Evolutionary conservation across 75 land plant species (phyloP).

Genomic region (Chamaecyparis obtusa): DNA sequence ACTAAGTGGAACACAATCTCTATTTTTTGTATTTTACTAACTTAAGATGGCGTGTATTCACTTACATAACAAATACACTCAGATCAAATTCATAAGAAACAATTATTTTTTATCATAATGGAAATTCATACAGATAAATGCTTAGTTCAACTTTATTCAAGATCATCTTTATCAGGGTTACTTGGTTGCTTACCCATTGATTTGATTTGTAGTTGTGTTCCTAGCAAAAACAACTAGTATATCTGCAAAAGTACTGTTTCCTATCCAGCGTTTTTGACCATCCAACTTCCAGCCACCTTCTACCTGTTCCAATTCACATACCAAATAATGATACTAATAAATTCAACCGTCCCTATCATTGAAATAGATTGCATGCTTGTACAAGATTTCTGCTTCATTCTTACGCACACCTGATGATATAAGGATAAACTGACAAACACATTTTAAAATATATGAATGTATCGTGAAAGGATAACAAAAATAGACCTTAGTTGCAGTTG

Average conservation of each 20-base stretch:
- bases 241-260: conserved; percentile 95
- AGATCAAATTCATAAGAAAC: background rate
- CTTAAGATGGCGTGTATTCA: background rate
- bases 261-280: conserved; percentile 98
- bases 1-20: background rate
- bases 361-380: background rate
- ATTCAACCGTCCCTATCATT: background rate
- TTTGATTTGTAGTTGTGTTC: conserved; percentile 75
- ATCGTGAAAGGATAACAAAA: background rate
- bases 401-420: background rate
- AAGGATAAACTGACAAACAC: background rate
- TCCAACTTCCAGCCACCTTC: conserved; percentile 87
- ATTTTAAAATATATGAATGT: conserved; percentile 2
- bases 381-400: background rate
- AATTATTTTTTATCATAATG: background rate
- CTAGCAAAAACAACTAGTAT: conserved; percentile 80
- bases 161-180: background rate
- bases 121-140: background rate
- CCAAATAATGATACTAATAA: background rate
- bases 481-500: conserved; percentile 82
- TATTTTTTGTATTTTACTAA: background rate
- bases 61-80: background rate
- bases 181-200: conserved; percentile 68
- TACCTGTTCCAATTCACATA: conserved; percentile 39
- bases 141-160: background rate